These are phyloP conservation scores for Morella rubra DNA, from an alignment of 306 rosid species.

Conservation along the genomic window DNA sequence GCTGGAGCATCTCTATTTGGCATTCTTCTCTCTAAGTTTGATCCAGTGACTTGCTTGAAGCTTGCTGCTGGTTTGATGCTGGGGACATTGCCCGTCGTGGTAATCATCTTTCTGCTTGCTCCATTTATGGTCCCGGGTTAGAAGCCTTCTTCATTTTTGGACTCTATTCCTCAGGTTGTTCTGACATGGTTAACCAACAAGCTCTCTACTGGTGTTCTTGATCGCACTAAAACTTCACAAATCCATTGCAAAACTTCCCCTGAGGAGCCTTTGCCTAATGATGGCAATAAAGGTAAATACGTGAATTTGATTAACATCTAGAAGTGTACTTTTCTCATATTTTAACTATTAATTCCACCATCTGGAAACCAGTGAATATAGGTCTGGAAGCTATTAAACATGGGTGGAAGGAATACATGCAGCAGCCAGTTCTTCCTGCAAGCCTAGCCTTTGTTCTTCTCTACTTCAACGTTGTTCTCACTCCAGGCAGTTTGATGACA, in stretches of 20 bases:
- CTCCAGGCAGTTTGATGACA: conserved; percentile 98
- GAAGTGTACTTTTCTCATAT: neutral
- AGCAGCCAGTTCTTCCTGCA: conserved; percentile 95
- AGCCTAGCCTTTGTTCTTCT: conserved; percentile 90
- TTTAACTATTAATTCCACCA: conserved; percentile 27
- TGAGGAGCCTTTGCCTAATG: conserved; percentile 45
- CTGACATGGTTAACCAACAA: conserved; percentile 77
- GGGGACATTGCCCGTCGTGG: conserved; percentile 73
- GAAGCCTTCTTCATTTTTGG: conserved; percentile 23
- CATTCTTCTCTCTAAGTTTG: conserved; percentile 76
- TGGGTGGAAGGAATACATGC: conserved; percentile 90
- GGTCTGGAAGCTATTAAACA: conserved; percentile 79
- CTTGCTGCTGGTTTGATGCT: conserved; percentile 70
- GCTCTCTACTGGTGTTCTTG: conserved; percentile 95
- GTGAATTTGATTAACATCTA: conserved; percentile 4
- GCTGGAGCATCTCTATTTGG: conserved; percentile 87
- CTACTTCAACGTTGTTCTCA: conserved; percentile 80
- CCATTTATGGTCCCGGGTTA: conserved; percentile 18
- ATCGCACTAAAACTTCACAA: conserved; percentile 72
- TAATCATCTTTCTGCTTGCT: conserved; percentile 48
- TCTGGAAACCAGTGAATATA: conserved; percentile 58
- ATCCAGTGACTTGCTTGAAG: conserved; percentile 86
- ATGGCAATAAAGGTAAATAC: conserved; percentile 54
- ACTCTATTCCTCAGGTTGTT: conserved; percentile 48
- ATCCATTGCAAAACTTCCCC: conserved; percentile 45